Base-by-base conservation (phyloP, 176 grass and related monocot genomes). In the Saccharum spontaneum region DNA sequence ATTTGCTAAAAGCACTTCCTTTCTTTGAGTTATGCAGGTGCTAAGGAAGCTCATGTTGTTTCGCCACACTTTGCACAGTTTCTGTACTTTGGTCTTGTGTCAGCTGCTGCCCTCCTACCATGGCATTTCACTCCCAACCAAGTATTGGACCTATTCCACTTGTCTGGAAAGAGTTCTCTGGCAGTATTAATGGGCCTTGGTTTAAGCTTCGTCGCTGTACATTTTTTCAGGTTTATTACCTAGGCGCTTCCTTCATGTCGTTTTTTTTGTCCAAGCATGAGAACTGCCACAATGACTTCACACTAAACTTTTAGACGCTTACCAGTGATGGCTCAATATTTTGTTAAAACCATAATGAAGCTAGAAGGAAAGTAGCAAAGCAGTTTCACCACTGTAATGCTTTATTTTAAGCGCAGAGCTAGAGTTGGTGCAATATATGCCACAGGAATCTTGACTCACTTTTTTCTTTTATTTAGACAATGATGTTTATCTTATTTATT, bases 221-320 rank as follows among this genome's bases (percentile, higher is more conserved):
- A 89, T 82, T 94, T 92, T 41, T 98, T 95, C 86, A 95, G 91
- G 96, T 98, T 63, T 75, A 45, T 85, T 65, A 67, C 65, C 36
- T 82, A 52, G 11, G 65, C 61, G 48, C 52, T 14, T 73, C 39
- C 72, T 74, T 71, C 14, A 5, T 67, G 24, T 14, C 36, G 12
- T n/a, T 73, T 88, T 77, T 77, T 86, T 67, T 11, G 28, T 40
- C 68, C 62, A 30, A 54, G 54, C 7, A 78, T 37, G 12, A 60
- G 20, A 67, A 59, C 16, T 76, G 30, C 10, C 36, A 78, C 69
- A 38, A 76, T 7, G 34, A 82, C 36, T 75, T 82, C 13, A 1
- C 68, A 36, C 78, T 28, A 4, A 80, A 84, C 12, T 30, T 84
- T 65, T 70, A 63, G 49, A 5, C 0, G 1, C 16, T 76, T 38